phyloP scores from a whole-genome alignment of 2,329 filamentous ascomycete genomes.

The Colletotrichum sojae region DNA sequence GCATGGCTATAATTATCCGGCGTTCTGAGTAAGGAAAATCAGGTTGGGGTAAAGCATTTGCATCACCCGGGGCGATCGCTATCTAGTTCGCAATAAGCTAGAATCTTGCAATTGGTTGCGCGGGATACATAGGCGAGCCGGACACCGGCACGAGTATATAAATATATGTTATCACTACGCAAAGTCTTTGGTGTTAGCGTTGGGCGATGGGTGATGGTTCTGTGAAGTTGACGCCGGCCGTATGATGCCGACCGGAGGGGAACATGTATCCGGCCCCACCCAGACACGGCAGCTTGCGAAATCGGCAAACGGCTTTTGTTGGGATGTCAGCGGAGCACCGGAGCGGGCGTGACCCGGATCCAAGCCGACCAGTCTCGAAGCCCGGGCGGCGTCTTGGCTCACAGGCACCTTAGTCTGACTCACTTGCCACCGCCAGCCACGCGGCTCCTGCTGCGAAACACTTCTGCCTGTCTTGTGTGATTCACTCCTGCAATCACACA shows the following conservation, averaged over 20 bases:
- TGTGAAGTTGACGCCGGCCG: background rate
- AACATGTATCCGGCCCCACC: no score
- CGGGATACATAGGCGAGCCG: conserved; percentile 19
- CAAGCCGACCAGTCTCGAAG: no score
- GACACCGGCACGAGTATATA: conserved; percentile 21
- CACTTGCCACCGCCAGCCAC: no score
- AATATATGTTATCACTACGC: background rate
- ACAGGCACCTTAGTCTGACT: no score
- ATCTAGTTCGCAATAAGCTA: conserved; percentile 29
- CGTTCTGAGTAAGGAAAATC: conserved; percentile 38
- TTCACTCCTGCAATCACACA: background rate
- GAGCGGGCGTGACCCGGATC: no score
- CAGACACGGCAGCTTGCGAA: no score
- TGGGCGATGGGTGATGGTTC: background rate
- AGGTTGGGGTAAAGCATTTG: conserved; percentile 36
- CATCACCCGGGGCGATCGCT: conserved; percentile 38
- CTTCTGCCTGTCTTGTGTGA: background rate
- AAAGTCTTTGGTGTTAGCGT: background rate
- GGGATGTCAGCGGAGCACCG: no score
- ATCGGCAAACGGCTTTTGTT: no score
- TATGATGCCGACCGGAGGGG: no score
- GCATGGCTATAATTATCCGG: conserved; percentile 36
- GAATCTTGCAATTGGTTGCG: conserved; percentile 23
- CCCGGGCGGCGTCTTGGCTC: no score
- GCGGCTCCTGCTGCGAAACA: no score